phyloP scores from a whole-genome alignment of 306 rosid species.

The Medicago arabica region DNA sequence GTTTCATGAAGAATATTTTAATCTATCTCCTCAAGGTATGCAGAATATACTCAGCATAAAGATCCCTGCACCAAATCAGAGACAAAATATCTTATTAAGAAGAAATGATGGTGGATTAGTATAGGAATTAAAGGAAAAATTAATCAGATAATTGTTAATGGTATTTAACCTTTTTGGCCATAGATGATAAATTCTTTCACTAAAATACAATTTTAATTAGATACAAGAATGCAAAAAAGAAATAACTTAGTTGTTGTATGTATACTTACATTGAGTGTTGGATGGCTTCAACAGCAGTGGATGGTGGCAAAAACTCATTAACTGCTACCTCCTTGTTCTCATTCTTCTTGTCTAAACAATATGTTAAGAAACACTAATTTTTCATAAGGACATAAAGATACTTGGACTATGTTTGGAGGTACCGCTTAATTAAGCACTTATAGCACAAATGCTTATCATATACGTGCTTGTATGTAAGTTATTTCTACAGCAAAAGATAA shows the following conservation, averaged over 20 bases:
- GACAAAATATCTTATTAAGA: slow-evolving; percentile 5
- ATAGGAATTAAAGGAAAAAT: too few relatives aligned
- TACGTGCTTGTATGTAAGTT: background rate
- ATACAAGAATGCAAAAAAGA: background rate
- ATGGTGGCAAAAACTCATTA: slow-evolving; percentile 77
- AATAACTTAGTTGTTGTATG: slow-evolving; percentile 23
- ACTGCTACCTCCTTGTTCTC: slow-evolving; percentile 99
- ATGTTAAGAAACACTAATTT: slow-evolving; percentile 47
- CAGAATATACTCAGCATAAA: slow-evolving; percentile 86
- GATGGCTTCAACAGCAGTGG: slow-evolving; percentile 79
- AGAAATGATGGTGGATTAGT: background rate
- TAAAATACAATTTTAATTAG: background rate
- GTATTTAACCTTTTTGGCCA: background rate
- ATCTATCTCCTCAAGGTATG: slow-evolving; percentile 81
- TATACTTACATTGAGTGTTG: slow-evolving; percentile 81
- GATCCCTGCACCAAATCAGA: slow-evolving; percentile 82
- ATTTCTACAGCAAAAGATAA: too few relatives aligned
- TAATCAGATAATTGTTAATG: too few relatives aligned
- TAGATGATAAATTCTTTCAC: background rate
- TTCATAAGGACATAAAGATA: background rate
- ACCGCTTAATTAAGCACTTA: background rate
- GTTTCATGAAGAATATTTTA: slow-evolving; percentile 22
- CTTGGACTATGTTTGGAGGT: background rate
- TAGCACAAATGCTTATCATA: background rate
- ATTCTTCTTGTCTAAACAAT: slow-evolving; percentile 81